A percentile compares a stretch with the other conserved stretches of the same genome.
These are phyloP conservation scores for Dendrocalamus sinicus DNA, from an alignment of 176 grass and related monocot species.

Conservation along the genomic window DNA sequence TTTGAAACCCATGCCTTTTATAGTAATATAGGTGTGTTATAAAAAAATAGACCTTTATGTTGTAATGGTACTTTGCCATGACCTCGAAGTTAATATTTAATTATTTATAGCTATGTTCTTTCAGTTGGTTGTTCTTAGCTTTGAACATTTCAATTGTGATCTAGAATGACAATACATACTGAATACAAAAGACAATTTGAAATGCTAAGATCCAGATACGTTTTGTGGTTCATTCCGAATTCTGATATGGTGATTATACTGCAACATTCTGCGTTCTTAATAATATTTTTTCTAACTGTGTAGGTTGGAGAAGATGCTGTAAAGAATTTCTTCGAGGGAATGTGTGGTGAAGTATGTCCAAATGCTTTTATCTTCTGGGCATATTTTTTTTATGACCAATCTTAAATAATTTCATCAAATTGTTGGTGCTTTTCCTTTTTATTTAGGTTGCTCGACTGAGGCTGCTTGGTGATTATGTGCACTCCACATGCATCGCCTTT, in stretches of 20 bases:
- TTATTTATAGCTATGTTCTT: conserved; percentile 8
- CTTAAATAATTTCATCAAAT: conserved; percentile 29
- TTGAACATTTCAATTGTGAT: not conserved
- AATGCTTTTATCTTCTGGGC: conserved; percentile 26
- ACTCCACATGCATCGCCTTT: conserved; percentile 84
- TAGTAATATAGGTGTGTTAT: not conserved
- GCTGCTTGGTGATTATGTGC: conserved; percentile 87
- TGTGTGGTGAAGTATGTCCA: conserved; percentile 74
- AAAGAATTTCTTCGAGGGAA: conserved; percentile 75
- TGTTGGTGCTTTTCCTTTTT: not conserved
- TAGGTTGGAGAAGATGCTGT: conserved; percentile 79
- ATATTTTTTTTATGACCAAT: conserved; percentile 14
- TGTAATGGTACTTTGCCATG: not conserved
- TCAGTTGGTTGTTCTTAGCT: conserved; percentile 4
- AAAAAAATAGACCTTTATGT: not conserved
- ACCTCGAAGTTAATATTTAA: not conserved
- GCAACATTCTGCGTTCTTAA: conserved; percentile 1
- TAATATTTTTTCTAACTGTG: conserved; percentile 7
- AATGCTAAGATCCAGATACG: not conserved
- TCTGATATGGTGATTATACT: conserved; percentile 8
- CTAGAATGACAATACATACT: not conserved
- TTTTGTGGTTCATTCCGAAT: conserved; percentile 11
- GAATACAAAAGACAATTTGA: not conserved
- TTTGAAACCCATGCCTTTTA: not conserved
- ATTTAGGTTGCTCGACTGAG: conserved; percentile 82